Base-by-base conservation (phyloP, 1,284 basidiomycete species). In the Ustilago cynodontis region DNA sequence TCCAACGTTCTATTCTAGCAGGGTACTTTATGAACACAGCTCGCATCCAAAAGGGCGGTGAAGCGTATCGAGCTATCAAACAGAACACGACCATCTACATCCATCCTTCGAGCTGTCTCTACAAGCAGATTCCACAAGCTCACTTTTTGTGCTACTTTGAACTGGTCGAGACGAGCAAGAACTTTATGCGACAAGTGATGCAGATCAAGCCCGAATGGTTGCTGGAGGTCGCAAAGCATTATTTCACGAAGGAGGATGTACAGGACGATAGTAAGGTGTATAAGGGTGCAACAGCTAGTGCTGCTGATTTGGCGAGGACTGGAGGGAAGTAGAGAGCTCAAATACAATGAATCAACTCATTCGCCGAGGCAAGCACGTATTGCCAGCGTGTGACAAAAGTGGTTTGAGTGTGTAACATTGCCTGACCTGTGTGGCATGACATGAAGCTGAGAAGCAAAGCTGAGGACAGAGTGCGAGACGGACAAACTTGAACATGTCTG, bases 141-240 rank as follows among this genome's bases (percentile, higher is more conserved):
- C 92, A 92, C 84, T 93, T 65, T 20, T 26, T 99, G 31, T 87
- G 98, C 65, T 99, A 98, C 87, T 99, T 98, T 85, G 97, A 99
- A 87, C 89, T 97, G 24, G 89, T 90, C 4, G 86, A 90, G 61
- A 90, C 89, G 13, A 87, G 86, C 54, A 89, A 89, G 79, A 89
- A 90, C 79, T 89, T 87, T 80, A 88, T 87, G 85, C 91, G 94
- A 65, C 95, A 98, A 89, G 90, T 95, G 47, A 98, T 98, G 94
- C 94, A 97, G 82, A 98, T 99, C 85, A 95, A 97, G 85, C 93
- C 95, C 0, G 87, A 90, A 47, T 98, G 96, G 96, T 86, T 99
- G 52, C 86, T 97, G 57, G 95, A 98, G 89, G 93, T 85, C 14
- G 80, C 80, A 0, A 71, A 68, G 29, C 80, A 82, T 55, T 82